Percentiles rank a stretch among this genome's conserved stretches.
Conservation (phyloP, 2,329 filamentous ascomycete genomes). For the Fusarium coicis region DNA sequence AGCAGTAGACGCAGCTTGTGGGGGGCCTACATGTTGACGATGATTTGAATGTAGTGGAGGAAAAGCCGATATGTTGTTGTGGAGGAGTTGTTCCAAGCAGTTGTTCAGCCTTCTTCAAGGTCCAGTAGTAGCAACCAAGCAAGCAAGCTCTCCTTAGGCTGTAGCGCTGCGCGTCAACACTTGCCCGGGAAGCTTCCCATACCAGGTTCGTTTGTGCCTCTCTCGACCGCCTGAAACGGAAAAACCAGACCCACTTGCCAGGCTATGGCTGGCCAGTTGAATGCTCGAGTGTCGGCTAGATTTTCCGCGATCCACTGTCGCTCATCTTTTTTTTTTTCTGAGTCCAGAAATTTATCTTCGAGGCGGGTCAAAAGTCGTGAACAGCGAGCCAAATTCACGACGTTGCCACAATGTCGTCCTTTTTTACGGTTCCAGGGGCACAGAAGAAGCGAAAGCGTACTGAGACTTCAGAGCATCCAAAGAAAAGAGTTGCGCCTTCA, state of each 20-base stretch:
- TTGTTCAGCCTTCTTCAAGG: slow-evolving; percentile 38
- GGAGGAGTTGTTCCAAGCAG: slow-evolving; percentile 30
- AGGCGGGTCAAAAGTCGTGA: slow-evolving; percentile 45
- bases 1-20: slow-evolving; percentile 20
- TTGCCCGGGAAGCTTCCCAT: slow-evolving; percentile 38
- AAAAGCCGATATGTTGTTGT: slow-evolving; percentile 29
- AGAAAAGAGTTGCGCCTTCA: slow-evolving; percentile 67
- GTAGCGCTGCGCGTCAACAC: slow-evolving; percentile 53
- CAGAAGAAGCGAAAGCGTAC: slow-evolving; percentile 90
- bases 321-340: slow-evolving; percentile 56
- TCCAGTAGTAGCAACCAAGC: slow-evolving; percentile 40
- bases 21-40: slow-evolving; percentile 41
- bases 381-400: slow-evolving; percentile 41
- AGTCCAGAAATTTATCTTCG: slow-evolving; percentile 44
- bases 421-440: slow-evolving; percentile 89
- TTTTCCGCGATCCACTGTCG: slow-evolving; percentile 43
- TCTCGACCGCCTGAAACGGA: slow-evolving; percentile 49
- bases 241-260: slow-evolving; percentile 42
- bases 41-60: slow-evolving; percentile 25
- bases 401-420: slow-evolving; percentile 80
- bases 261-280: slow-evolving; percentile 40
- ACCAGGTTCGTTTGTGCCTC: slow-evolving; percentile 45
- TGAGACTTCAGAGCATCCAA: slow-evolving; percentile 63
- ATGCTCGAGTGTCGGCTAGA: slow-evolving; percentile 1
- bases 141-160: slow-evolving; percentile 50